Evolutionary conservation across 2,329 filamentous ascomycete species (phyloP).

Genomic region (Talaromyces sp.): DNA sequence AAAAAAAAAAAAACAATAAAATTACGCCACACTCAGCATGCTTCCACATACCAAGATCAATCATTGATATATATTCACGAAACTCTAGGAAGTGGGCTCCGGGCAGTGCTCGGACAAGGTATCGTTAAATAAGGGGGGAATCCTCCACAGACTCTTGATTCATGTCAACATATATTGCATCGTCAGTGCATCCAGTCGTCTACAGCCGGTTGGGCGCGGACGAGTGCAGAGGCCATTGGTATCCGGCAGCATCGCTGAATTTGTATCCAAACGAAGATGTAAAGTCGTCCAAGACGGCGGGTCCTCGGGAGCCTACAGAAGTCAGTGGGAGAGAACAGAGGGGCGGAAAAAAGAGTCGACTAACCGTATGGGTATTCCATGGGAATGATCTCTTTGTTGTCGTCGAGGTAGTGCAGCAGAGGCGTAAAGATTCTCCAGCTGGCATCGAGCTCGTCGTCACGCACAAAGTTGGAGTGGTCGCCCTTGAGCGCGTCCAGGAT

Average conservation of each 20-base stretch:
- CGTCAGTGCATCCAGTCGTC: conserved; percentile 20
- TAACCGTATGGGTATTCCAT: conserved; percentile 99
- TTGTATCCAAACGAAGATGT: conserved; percentile 98
- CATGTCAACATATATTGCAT: conserved; percentile 5
- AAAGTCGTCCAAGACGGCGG: conserved; percentile 95
- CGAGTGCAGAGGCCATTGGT: conserved; percentile 81
- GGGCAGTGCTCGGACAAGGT: conserved; percentile 3
- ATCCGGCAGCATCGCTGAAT: conserved; percentile 93
- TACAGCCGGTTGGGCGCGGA: conserved; percentile 77
- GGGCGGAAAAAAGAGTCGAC: conserved; percentile 28
- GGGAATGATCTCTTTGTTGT: conserved; percentile 98
- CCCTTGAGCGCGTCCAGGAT: conserved; percentile 97
- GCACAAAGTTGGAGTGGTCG: conserved; percentile 98
- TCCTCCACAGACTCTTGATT: background rate
- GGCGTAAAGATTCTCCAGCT: conserved; percentile 99
- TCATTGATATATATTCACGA: conserved; percentile 7
- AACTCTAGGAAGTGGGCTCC: conserved; percentile 7
- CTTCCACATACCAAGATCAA: background rate
- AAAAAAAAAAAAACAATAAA: background rate
- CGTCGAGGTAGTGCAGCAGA: conserved; percentile 93
- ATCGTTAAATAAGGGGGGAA: conserved; percentile 2
- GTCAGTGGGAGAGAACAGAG: conserved; percentile 9
- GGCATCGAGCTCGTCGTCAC: conserved; percentile 93
- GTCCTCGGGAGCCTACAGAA: conserved; percentile 79
- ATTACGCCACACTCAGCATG: background rate